These are phyloP conservation scores for Cymbidium sinense DNA, from an alignment of 106 monocot species.

Conservation along the genomic window DNA sequence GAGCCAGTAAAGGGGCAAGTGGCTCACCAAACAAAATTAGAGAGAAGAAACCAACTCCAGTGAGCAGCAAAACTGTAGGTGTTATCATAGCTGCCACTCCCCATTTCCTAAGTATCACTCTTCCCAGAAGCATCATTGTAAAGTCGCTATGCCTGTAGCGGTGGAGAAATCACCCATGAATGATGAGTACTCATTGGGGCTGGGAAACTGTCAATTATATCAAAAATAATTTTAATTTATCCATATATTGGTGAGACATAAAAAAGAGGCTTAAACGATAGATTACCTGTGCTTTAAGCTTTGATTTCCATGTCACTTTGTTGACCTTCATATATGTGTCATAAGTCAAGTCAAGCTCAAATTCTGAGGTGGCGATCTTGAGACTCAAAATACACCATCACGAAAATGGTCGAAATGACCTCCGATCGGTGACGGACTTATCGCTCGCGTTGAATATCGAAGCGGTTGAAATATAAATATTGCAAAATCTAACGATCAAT, in stretches of 20 bases:
- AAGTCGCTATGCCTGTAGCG: constrained; percentile 85
- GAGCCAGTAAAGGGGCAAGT: constrained; percentile 48
- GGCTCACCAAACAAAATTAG: constrained; percentile 79
- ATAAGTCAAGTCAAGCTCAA: too few relatives aligned
- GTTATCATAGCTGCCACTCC: constrained; percentile 97
- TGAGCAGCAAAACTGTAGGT: constrained; percentile 82
- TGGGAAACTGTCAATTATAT: constrained; percentile 61
- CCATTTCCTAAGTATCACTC: constrained; percentile 92
- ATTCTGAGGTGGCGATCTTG: too few relatives aligned
- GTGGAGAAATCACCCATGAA: constrained; percentile 99
- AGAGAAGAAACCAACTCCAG: constrained; percentile 97
- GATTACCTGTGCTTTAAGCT: constrained; percentile 93
- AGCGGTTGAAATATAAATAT: too few relatives aligned
- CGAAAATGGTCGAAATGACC: too few relatives aligned
- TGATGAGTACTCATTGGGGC: constrained; percentile 94
- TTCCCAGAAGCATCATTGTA: constrained; percentile 93
- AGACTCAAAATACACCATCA: too few relatives aligned
- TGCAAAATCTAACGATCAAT: too few relatives aligned
- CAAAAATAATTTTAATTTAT: not conserved
- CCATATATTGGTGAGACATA: not conserved
- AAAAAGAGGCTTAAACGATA: not conserved
- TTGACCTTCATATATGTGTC: too few relatives aligned
- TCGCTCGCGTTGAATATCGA: too few relatives aligned
- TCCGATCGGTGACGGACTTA: too few relatives aligned
- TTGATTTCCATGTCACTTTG: constrained; percentile 99